phyloP scores from a whole-genome alignment of 441 rosid species.

The Gossypium trilobum region DNA sequence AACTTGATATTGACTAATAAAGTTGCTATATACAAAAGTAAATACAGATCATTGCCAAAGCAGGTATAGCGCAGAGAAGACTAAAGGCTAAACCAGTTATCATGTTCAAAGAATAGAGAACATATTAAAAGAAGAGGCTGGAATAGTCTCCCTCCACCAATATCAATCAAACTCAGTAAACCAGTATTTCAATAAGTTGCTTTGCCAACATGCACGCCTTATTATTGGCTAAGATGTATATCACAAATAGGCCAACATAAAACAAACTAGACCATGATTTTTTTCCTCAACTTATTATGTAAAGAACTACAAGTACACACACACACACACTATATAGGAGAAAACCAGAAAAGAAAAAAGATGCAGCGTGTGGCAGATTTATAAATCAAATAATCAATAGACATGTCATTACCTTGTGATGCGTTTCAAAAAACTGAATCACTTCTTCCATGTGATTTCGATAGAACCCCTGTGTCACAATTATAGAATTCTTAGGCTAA shows the following conservation, averaged over 20 bases:
- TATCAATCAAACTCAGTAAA: not conserved
- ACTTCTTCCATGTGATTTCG: constrained; percentile 99
- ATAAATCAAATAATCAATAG: not conserved
- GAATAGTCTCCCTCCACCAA: not conserved
- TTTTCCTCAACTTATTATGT: not conserved
- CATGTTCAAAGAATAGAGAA: not conserved
- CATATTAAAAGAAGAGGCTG: not conserved
- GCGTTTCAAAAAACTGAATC: constrained; percentile 83
- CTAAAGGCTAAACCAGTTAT: not conserved
- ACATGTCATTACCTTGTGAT: constrained; percentile 60
- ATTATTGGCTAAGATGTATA: not conserved
- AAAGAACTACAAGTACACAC: too few species aligned
- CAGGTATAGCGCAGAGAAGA: not conserved
- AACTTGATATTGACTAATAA: not conserved
- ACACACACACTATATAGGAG: not conserved
- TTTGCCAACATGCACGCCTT: not conserved
- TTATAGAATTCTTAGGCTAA: constrained; percentile 16
- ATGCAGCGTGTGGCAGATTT: not conserved
- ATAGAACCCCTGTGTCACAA: constrained; percentile 73
- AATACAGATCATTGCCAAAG: not conserved
- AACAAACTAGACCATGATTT: not conserved
- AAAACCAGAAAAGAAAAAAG: not conserved
- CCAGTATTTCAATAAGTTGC: not conserved
- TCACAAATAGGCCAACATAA: not conserved
- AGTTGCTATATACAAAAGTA: not conserved